Conservation (phyloP, 1,139 yeast species). For the Magnusiomyces magnusii region DNA sequence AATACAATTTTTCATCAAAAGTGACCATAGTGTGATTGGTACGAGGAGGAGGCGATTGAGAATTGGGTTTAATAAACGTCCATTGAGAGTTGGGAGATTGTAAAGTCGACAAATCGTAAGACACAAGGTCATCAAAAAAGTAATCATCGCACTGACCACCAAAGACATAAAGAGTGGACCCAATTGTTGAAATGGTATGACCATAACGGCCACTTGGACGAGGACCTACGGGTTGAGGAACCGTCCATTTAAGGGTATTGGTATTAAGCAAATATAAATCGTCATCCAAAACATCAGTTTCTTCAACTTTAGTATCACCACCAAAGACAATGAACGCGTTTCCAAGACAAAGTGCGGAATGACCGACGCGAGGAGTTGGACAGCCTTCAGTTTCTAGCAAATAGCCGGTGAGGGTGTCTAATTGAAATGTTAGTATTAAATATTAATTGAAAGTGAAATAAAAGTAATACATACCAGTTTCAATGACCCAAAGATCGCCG, state of each 20-base stretch:
- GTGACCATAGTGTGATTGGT: constrained; percentile 89
- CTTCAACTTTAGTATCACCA: constrained; percentile 89
- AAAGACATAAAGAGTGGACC: constrained; percentile 72
- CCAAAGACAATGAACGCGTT: constrained; percentile 94
- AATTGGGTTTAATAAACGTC: constrained; percentile 58
- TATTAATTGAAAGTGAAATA: neutral
- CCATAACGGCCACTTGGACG: constrained; percentile 94
- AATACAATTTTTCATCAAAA: constrained; percentile 67
- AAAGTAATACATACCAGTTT: constrained; percentile 27
- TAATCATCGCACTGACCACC: constrained; percentile 95
- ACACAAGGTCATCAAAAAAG: constrained; percentile 77
- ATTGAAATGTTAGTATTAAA: neutral
- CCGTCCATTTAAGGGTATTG: constrained; percentile 84
- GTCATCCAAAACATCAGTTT: constrained; percentile 70
- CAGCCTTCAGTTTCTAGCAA: constrained; percentile 63
- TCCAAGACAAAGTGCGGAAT: constrained; percentile 85
- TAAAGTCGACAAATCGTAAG: constrained; percentile 80
- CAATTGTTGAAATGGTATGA: constrained; percentile 64
- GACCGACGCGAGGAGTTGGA: constrained; percentile 97
- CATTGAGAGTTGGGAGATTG: constrained; percentile 77
- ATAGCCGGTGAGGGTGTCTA: constrained; percentile 43
- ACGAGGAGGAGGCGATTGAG: constrained; percentile 61
- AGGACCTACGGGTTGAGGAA: constrained; percentile 72
- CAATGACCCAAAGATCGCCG: constrained; percentile 83
- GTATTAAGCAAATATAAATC: constrained; percentile 86